Conservation (phyloP, 805 yeast genomes). For the Wickerhamiella sergipiensis region DNA sequence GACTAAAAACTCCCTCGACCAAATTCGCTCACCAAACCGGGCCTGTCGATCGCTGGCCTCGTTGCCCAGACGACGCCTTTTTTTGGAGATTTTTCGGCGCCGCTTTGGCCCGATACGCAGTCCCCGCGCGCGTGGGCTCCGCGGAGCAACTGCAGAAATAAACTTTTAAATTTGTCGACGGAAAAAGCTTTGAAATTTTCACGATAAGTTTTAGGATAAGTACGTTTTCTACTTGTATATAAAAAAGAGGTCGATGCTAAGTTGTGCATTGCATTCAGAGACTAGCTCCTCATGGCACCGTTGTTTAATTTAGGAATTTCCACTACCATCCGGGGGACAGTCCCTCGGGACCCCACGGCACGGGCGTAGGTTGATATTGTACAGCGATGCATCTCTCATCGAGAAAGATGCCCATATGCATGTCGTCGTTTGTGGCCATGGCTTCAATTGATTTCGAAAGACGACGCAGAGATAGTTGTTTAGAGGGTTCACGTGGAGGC, state of each 20-base stretch:
- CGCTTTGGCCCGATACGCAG: too few relatives aligned
- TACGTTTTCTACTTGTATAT: background rate
- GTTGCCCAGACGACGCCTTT: background rate
- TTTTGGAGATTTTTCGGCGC: too few relatives aligned
- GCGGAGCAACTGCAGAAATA: too few relatives aligned
- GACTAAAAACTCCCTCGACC: background rate
- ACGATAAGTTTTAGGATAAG: background rate
- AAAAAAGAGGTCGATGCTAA: background rate
- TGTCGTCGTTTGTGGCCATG: background rate
- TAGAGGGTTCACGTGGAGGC: background rate
- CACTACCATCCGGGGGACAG: background rate
- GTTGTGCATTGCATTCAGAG: background rate
- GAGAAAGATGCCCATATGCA: background rate
- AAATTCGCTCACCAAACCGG: background rate
- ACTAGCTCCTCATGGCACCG: background rate
- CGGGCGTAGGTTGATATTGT: background rate
- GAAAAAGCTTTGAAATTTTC: too few relatives aligned
- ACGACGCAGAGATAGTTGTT: background rate
- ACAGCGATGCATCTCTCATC: background rate
- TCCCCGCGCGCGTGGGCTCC: too few relatives aligned
- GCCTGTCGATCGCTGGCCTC: background rate
- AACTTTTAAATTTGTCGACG: too few relatives aligned
- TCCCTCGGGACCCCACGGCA: background rate
- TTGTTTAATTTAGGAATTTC: too few relatives aligned
- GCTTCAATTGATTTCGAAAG: background rate